Base-by-base conservation (phyloP, 148 eudicot species). In the Dianthus caryophyllus region DNA sequence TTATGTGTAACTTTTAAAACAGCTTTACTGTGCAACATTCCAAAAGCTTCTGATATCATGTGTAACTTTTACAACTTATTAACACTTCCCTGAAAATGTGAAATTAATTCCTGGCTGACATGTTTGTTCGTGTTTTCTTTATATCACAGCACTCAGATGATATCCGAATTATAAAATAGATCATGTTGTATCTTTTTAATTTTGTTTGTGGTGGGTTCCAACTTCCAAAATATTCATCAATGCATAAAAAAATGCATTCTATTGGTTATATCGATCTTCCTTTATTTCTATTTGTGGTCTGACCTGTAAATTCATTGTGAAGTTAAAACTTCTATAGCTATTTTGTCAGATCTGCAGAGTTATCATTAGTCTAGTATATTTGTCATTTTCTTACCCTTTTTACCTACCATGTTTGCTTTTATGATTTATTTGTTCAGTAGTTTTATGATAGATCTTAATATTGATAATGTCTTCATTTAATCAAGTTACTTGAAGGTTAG, bases 1-100 rank as follows among this genome's bases (percentile, higher is more conserved):
- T 53, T 6, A 7, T 31, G 33, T 52, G 50, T 51, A 29, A 51
- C n/a, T n/a, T 66, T 6, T 33, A n/a, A 66, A 66, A 66, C 58
- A 64, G 21, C 25, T 30, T 36, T 50, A 50, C 27, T 31, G 17
- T 46, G 20, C 14, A 20, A 51, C 22, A 66, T 17, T 17, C 61
- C 61, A 57, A 14, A 25, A 27, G 31, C 44, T 46, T 46, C 22
- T 31, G 48, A 47, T 64, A 31, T 62, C 16, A 43, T 2, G 21
- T 62, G 21, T 41, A 2, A 16, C 7, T 2, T 33, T 33, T 33
- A 33, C 38, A 33, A 33, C 38, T 33, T 33, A n/a, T 33, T 33
- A 33, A 52, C 24, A 52, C n/a, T 55, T 27, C n/a, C 33, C 0
- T 26, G 60, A 14, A 9, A n/a, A n/a, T 33, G 21, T 20, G 44